Percentiles rank a stretch among this genome's conserved stretches.
Evolutionary conservation across 1,284 basidiomycete species (phyloP).

Genomic region (Vanrija humicola): DNA sequence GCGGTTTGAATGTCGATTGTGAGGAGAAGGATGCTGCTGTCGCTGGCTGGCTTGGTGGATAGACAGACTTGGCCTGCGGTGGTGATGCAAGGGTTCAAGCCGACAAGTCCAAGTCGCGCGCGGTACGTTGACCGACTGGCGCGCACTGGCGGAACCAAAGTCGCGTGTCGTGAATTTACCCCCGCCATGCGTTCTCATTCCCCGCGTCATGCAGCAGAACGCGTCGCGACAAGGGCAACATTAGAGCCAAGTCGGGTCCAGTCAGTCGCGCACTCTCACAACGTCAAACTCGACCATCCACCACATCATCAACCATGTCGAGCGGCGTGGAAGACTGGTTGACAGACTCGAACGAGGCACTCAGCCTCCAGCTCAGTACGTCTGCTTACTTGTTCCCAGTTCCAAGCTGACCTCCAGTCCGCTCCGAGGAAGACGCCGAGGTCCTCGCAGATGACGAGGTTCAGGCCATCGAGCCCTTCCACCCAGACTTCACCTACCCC

Average conservation of each 20-base stretch:
- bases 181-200: too few relatives aligned
- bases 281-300: background rate
- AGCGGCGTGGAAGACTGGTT: constrained; percentile 43
- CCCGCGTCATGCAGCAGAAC: background rate
- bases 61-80: too few relatives aligned
- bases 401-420: constrained; percentile 43
- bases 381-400: background rate
- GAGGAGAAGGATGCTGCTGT: too few relatives aligned
- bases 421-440: constrained; percentile 61
- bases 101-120: too few relatives aligned
- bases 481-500: constrained; percentile 85
- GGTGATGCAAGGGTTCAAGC: too few relatives aligned
- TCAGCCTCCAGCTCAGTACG: constrained; percentile 66
- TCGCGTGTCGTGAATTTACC: too few relatives aligned
- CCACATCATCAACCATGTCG: constrained; percentile 21
- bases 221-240: constrained; percentile 1
- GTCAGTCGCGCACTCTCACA: too few relatives aligned
- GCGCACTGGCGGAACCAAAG: too few relatives aligned
- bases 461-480: constrained; percentile 60
- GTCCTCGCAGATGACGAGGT: constrained; percentile 58
- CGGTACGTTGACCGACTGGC: too few relatives aligned
- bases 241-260: background rate
- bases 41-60: too few relatives aligned
- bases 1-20: too few relatives aligned
- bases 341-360: constrained; percentile 67